A percentile compares a stretch with the other conserved stretches of the same genome.
phyloP scores from a whole-genome alignment of 2,329 filamentous ascomycete genomes.

The Paraphaeosphaeria sporulosa region DNA sequence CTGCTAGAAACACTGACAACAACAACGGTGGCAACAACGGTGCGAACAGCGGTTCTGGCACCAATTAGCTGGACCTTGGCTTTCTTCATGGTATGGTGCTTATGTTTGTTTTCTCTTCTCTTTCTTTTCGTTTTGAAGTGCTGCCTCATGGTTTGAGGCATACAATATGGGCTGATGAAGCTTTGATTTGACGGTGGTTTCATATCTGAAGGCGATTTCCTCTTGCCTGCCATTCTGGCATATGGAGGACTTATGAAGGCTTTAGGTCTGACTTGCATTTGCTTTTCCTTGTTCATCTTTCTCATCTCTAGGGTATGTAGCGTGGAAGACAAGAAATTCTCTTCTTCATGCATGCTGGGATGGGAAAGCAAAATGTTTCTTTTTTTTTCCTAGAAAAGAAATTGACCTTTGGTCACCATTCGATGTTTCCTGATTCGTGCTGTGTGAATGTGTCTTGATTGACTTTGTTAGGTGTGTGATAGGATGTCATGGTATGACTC shows the following conservation, averaged over 20 bases:
- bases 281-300: slow-evolving; percentile 1
- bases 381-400: slow-evolving; percentile 1
- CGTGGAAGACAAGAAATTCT: slow-evolving; percentile 9
- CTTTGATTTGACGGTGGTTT: not conserved
- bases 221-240: not conserved
- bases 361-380: slow-evolving; percentile 1
- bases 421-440: not conserved
- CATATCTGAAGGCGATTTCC: not conserved
- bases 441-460: not conserved
- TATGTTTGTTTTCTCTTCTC: not conserved
- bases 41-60: not conserved
- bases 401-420: slow-evolving; percentile 1
- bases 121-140: not conserved
- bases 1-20: not conserved
- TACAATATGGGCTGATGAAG: not conserved
- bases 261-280: not conserved
- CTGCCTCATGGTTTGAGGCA: not conserved
- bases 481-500: not conserved
- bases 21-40: not conserved
- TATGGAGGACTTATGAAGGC: not conserved
- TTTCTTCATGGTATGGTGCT: not conserved
- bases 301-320: not conserved
- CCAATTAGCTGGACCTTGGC: not conserved
- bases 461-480: not conserved
- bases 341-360: slow-evolving; percentile 9